Evolutionary conservation across 2,329 filamentous ascomycete species (phyloP), one percentile per base, ranked within the genome.

Genomic region (Chrysoporthe austroafricana): DNA sequence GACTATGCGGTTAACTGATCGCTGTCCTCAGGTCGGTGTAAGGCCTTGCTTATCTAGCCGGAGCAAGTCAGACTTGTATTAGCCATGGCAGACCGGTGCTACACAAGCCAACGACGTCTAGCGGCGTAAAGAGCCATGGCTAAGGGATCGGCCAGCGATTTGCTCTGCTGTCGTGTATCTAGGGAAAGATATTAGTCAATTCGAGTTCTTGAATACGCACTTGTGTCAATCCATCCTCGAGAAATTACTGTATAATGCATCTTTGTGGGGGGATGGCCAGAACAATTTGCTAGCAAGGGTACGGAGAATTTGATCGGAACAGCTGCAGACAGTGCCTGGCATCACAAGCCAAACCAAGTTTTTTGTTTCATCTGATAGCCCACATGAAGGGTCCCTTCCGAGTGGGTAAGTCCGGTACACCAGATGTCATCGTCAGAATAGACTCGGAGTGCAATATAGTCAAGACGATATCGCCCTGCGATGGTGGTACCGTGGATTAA

Each of bases 311-410:
- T 50, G 46, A 42, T 50, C 16, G 26, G 34, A 39, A 18, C 16
- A 11, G 18, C 44, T 57, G 54, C 54, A 39, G 54, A 21, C 34
- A 4, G 11, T 36, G 34, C 26, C 44, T 14, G 14, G 3, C 26
- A 36, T 54, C 34, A 32, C 34, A 21, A 4, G n/a, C 46, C 46
- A 54, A 43, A 34, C 9, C 48, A 32, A 14, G 18, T 14, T 16
- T 42, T 42, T 42, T 44, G 66, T 64, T 67, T 64, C 66, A 57
- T 67, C 62, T 61, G 56, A 67, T 67, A 6, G 48, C 14, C n/a
- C n/a, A 43, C 3, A 61, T 61, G 56, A 52, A 61, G 62, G 48
- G 62, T 67, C n/a, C 26, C 59, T 39, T 21, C 43, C 52, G 52
- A 48, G 46, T 48, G 18, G 46, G 8, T n/a, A 18, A 39, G 4